Evolutionary conservation across 164 flowering plant species (phyloP).

Genomic region (Echeveria elegans): DNA sequence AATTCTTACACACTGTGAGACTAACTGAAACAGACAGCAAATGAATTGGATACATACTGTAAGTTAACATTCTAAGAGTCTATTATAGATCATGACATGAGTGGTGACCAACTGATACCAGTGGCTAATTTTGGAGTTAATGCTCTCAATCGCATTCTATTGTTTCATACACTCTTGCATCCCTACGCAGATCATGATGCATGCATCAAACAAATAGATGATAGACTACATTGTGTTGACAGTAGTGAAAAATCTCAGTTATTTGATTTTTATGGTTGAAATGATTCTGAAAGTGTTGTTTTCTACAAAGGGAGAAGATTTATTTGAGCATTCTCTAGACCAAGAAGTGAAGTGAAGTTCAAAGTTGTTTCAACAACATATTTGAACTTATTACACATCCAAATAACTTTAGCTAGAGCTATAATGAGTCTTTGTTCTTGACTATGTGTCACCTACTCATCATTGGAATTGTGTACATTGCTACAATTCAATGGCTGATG

Average conservation of each 20-base stretch:
- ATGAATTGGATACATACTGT: neutral
- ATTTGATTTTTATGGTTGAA: neutral
- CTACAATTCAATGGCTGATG: neutral
- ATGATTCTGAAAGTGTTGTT: neutral
- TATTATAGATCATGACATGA: neutral
- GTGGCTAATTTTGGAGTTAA: no score
- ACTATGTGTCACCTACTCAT: neutral
- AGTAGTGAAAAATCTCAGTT: neutral
- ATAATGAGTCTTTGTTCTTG: neutral
- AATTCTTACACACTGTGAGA: neutral
- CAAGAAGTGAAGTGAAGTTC: neutral
- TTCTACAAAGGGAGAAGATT: neutral
- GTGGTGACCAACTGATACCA: neutral
- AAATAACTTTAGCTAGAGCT: neutral
- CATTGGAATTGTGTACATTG: neutral
- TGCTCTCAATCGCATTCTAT: no score
- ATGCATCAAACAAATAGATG: neutral
- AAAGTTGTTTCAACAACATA: slow-evolving; percentile 2
- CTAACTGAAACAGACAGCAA: neutral
- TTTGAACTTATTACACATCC: neutral
- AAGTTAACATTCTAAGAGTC: neutral
- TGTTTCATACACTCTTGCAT: neutral
- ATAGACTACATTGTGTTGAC: neutral
- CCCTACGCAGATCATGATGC: neutral
- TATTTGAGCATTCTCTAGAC: neutral